Evolutionary conservation across 192 early-diverging fungal species (phyloP).

Genomic region (Spinellus fusiger): DNA sequence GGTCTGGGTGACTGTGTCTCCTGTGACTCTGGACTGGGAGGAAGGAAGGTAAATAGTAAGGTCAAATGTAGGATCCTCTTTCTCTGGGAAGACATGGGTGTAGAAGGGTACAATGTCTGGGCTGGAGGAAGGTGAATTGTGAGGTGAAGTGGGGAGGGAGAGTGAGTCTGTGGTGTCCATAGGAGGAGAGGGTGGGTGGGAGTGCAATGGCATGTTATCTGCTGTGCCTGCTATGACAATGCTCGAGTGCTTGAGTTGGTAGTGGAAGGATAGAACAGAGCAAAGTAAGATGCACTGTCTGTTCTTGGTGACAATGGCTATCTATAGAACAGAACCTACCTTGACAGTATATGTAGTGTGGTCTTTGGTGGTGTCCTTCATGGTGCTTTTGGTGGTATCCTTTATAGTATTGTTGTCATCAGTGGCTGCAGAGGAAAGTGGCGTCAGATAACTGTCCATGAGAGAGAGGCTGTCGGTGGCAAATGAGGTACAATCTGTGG

Average conservation of each 20-base stretch:
- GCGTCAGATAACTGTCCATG: background rate
- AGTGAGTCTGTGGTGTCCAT: background rate
- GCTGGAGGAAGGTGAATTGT: background rate
- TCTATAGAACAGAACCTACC: too few species aligned
- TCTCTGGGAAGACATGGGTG: background rate
- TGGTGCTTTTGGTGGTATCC: too few species aligned
- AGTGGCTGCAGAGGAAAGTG: background rate
- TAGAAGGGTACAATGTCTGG: background rate
- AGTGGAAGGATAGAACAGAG: too few species aligned
- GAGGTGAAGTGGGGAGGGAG: background rate
- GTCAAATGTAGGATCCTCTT: background rate
- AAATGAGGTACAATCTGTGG: too few species aligned
- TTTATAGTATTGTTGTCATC: too few species aligned
- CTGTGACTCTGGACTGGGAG: constrained; percentile 7
- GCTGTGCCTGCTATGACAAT: background rate
- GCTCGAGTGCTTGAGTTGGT: too few species aligned
- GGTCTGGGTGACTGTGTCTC: constrained; percentile 16
- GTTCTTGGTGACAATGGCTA: too few species aligned
- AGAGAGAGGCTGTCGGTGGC: too few species aligned
- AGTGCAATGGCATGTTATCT: background rate
- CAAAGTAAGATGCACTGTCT: too few species aligned
- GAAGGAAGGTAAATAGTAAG: background rate
- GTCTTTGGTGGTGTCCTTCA: too few species aligned
- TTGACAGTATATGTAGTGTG: too few species aligned
- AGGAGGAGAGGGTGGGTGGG: background rate